These are phyloP conservation scores for Singerocomus inundabilis DNA, from an alignment of 1,284 basidiomycete genomes.

Conservation along the genomic window DNA sequence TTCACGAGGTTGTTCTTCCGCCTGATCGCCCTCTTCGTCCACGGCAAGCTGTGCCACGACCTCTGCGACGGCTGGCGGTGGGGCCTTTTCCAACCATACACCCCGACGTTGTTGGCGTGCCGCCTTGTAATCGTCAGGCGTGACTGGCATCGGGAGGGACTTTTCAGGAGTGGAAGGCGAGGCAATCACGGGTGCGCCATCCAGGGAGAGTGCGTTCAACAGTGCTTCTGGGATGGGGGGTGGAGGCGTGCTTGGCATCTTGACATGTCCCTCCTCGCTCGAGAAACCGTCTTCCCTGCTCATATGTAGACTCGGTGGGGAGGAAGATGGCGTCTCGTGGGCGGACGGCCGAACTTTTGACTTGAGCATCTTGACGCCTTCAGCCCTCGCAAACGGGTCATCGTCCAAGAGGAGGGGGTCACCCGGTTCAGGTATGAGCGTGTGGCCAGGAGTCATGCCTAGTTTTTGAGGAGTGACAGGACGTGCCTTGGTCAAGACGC, in stretches of 20 bases:
- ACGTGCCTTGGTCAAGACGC: slow-evolving; percentile 33
- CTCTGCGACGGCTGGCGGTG: slow-evolving; percentile 34
- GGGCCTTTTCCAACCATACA: slow-evolving; percentile 40
- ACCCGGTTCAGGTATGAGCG: slow-evolving; percentile 10
- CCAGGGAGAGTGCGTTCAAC: too few relatives aligned
- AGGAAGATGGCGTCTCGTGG: slow-evolving; percentile 1
- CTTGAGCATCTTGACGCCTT: slow-evolving; percentile 44
- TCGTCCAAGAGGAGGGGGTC: slow-evolving; percentile 42
- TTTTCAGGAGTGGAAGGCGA: slow-evolving; percentile 10
- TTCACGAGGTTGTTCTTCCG: slow-evolving; percentile 20
- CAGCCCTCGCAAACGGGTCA: slow-evolving; percentile 57
- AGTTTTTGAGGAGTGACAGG: slow-evolving; percentile 30
- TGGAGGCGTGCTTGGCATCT: neutral
- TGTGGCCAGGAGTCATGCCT: neutral
- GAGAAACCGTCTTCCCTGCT: slow-evolving; percentile 7
- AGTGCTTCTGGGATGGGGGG: slow-evolving; percentile 2
- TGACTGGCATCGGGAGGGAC: slow-evolving; percentile 30
- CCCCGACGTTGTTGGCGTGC: slow-evolving; percentile 43
- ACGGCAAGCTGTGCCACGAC: slow-evolving; percentile 23
- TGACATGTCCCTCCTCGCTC: slow-evolving; percentile 15
- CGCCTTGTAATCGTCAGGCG: slow-evolving; percentile 38
- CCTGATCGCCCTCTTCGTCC: slow-evolving; percentile 9
- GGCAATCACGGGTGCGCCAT: slow-evolving; percentile 2
- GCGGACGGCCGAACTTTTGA: slow-evolving; percentile 16
- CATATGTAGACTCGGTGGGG: neutral